Base-by-base conservation (phyloP, 768 basidiomycete species). In the Pluteus cervinus region DNA sequence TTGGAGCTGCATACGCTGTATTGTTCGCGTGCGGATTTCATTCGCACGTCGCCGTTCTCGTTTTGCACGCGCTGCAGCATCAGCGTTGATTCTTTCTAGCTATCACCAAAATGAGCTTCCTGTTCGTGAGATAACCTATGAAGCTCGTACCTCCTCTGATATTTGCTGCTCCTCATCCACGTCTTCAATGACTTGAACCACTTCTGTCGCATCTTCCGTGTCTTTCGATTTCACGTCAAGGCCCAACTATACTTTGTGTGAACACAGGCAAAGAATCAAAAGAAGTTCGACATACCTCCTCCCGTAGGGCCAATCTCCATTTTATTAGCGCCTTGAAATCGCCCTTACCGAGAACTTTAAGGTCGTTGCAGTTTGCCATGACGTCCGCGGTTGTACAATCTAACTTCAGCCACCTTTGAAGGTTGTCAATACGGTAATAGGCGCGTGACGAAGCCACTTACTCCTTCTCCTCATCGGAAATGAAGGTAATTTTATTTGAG, bases 341-440 rank as follows among this genome's bases (percentile, higher is more conserved):
- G 20, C 93, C 86, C 63, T 97, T 99, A 23, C 96, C 96, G 23
- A 99, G 66, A 4, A 99, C 96, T 57, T 94, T 97, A 47, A 99
- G 69, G 68, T 99, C 96, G 15, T 81, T 76, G 47, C 82, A 85
- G 56, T 87, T 90, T n/a, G 71, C 68, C 55, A 78, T 76, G 45
- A 98, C 66, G 37, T 98, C 94, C 1, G 68, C 55, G 2, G 85
- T 84, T 15, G 90, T 96, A 40, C 82, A 63, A 33, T 76, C 71
- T 34, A 82, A 61, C 35, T 65, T 66, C 22, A 85, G 58, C 87
- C 96, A 94, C 41, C 85, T 89, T 29, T 20, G 41, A 37, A 40
- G 39, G 26, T 24, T 21, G 16, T 45, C 22, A 46, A 26, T 45
- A 1, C 16, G 33, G 33, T 33, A 39, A 40, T 16, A 32, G 21